Base-by-base conservation (phyloP, 495 filamentous ascomycete species). In the Talaromyces thailandensis region DNA sequence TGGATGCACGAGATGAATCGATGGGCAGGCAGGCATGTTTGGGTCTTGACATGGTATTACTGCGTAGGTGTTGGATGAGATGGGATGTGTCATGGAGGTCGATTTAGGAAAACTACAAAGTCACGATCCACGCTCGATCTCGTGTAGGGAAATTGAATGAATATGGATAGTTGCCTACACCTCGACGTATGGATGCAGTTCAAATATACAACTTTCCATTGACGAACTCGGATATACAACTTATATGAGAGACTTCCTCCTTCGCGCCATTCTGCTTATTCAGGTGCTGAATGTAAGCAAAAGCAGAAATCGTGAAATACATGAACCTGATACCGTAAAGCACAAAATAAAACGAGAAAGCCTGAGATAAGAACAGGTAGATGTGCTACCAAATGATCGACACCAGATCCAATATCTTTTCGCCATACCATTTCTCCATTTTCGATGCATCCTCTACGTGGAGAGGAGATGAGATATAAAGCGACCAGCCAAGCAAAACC, bases 401-500 rank as follows among this genome's bases (percentile, higher is more conserved):
- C 37, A 43, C 37, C 37, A 6, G 18, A 48, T 48, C 43, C 43
- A 73, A 73, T 69, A 76, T 76, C 73, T 57, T 57, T 57, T 35
- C 26, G 55, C 55, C 55, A 32, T 57, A 77, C 73, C 75, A 31
- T 64, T 62, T 58, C 58, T 58, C 63, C 35, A 53, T 64, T 68
- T 64, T 63, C 58, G 64, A 60, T 67, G 56, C 65, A 21, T 57
- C 26, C 55, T 57, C 55, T 25, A 23, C 28, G 12, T 25, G 23
- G 25, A 53, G 50, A 25, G 50, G 25, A n/a, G 29, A 57, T 31
- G 24, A 57, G 29, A 51, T 68, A 69, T 71, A 63, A 65, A 65
- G 65, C 61, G 68, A 67, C 72, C 71, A 71, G 67, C 64, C 58
- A 63, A 65, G 31, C 62, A 64, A 64, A 48, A 65, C 64, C 58